A percentile compares a stretch with the other conserved stretches of the same genome.
phyloP scores from a whole-genome alignment of 305 asterid species.

The Rubia occidens region DNA sequence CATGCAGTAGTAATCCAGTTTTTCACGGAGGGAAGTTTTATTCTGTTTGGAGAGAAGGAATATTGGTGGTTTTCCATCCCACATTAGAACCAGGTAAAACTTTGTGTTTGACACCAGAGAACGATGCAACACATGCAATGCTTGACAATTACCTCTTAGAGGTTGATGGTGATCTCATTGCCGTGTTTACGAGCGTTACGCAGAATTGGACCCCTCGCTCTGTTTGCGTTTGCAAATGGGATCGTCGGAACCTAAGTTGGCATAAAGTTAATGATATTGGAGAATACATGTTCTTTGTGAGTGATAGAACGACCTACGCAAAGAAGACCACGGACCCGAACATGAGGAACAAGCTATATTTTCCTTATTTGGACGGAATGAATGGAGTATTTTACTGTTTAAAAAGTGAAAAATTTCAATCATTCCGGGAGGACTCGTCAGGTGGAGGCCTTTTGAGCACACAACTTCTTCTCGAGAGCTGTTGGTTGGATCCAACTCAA shows the following conservation, averaged over 20 bases:
- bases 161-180: neutral
- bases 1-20: neutral
- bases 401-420: neutral
- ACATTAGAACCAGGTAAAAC: neutral
- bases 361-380: neutral
- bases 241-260: neutral
- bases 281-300: neutral
- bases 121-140: neutral
- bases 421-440: neutral
- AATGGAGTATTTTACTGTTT: neutral
- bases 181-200: neutral
- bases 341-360: conserved; percentile 2
- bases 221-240: neutral
- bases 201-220: no score
- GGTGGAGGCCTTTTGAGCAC: neutral
- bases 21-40: neutral
- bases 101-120: neutral
- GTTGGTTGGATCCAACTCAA: conserved; percentile 3
- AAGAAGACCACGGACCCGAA: neutral
- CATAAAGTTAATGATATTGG: neutral
- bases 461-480: neutral
- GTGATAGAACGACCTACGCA: neutral
- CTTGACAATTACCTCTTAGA: neutral
- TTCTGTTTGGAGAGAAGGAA: neutral
- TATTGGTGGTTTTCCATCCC: neutral